A percentile compares a stretch with the other conserved stretches of the same genome.
These are phyloP conservation scores for Penicillium angulare DNA, from an alignment of 495 filamentous ascomycete species.

Conservation along the genomic window DNA sequence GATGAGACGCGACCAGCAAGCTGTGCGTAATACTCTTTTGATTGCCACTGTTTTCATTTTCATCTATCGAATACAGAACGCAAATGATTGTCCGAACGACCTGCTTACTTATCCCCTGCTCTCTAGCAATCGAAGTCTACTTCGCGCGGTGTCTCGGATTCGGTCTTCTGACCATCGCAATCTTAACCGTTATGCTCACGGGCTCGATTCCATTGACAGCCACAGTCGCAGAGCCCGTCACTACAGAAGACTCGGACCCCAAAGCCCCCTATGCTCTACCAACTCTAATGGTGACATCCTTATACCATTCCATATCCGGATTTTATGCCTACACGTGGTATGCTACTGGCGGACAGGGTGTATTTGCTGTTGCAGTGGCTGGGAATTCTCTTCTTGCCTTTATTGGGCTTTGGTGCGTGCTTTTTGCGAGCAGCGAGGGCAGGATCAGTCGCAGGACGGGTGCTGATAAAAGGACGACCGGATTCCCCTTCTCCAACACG, in stretches of 20 bases:
- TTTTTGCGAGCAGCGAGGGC: constrained; percentile 67
- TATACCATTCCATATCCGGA: constrained; percentile 61
- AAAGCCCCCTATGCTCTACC: constrained; percentile 69
- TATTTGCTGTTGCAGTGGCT: constrained; percentile 54
- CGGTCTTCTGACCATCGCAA: constrained; percentile 61
- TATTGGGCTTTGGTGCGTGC: constrained; percentile 68
- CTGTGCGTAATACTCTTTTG: constrained; percentile 48
- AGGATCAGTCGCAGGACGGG: constrained; percentile 68
- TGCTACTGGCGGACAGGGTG: constrained; percentile 45
- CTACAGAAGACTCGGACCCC: constrained; percentile 48
- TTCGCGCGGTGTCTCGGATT: constrained; percentile 69
- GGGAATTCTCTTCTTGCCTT: constrained; percentile 54
- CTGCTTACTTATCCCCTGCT: no score
- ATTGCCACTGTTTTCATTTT: no score
- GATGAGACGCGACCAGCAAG: constrained; percentile 56
- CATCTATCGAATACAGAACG: no score
- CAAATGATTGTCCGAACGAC: no score
- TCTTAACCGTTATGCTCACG: constrained; percentile 65
- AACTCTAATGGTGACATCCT: constrained; percentile 60
- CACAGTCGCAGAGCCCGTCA: constrained; percentile 36
- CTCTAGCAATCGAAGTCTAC: constrained; percentile 66
- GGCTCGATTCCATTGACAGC: constrained; percentile 72
- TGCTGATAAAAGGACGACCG: constrained; percentile 74
- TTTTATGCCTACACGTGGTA: constrained; percentile 71
- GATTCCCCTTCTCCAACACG: constrained; percentile 65